Evolutionary conservation across 139 green algal genomes (phyloP).

Genomic region (Chlamydomonas incerta): DNA sequence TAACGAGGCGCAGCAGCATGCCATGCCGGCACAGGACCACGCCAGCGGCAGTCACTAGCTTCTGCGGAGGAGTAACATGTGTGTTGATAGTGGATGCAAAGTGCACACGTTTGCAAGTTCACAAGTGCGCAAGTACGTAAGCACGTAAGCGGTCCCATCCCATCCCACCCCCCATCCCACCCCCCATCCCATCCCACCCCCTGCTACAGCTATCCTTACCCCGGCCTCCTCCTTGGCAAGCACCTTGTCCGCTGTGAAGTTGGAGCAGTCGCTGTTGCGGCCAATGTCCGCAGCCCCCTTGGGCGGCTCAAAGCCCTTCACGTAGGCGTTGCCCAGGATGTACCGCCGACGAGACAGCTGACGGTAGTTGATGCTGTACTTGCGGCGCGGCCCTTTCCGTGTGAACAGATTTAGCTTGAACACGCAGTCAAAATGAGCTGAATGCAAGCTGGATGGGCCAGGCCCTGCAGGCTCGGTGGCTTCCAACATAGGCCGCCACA

Average conservation of each 20-base stretch:
- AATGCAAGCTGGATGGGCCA: neutral
- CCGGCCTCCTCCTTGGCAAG: too few species aligned
- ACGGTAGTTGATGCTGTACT: neutral
- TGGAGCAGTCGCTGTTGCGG: neutral
- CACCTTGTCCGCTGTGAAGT: conserved; percentile 6
- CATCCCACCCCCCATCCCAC: too few species aligned
- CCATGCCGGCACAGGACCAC: neutral
- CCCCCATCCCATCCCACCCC: too few species aligned
- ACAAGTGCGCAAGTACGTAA: too few species aligned
- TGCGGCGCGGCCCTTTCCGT: neutral
- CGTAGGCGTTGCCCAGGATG: neutral
- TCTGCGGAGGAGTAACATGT: neutral
- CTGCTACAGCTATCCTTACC: neutral
- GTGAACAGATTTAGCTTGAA: neutral
- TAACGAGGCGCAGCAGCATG: neutral
- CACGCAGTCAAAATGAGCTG: neutral
- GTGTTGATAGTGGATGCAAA: too few species aligned
- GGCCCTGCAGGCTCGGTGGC: neutral
- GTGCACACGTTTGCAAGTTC: too few species aligned
- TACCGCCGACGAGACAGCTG: neutral
- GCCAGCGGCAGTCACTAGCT: neutral
- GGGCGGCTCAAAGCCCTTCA: neutral
- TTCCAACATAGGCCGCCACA: too few species aligned
- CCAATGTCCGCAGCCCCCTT: neutral
- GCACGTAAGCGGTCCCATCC: too few species aligned